Conservation (phyloP, 495 filamentous ascomycete genomes). For the Aspergillus egyptiacus region DNA sequence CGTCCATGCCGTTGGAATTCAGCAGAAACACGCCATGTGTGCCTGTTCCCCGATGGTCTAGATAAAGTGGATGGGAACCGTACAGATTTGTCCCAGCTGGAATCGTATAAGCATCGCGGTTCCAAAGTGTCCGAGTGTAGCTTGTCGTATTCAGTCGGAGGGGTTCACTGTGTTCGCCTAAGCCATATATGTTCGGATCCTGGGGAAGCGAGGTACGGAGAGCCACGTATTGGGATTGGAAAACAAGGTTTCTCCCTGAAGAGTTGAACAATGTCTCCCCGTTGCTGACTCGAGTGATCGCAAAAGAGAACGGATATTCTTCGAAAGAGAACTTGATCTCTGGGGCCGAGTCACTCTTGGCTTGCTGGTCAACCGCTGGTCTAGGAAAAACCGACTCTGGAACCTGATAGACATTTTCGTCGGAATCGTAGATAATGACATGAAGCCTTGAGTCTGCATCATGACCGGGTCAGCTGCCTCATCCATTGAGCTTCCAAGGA, state of each 20-base stretch:
- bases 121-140: slow-evolving; percentile 78
- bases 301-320: slow-evolving; percentile 68
- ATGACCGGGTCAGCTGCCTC: not conserved
- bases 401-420: slow-evolving; percentile 69
- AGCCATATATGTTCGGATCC: slow-evolving; percentile 66
- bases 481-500: not conserved
- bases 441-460: slow-evolving; percentile 55
- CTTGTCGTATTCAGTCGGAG: slow-evolving; percentile 64
- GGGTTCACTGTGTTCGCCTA: slow-evolving; percentile 76
- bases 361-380: slow-evolving; percentile 30
- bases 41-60: slow-evolving; percentile 63
- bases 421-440: slow-evolving; percentile 72
- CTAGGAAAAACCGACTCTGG: slow-evolving; percentile 69
- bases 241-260: slow-evolving; percentile 60
- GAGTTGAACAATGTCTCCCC: slow-evolving; percentile 74
- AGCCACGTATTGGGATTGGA: slow-evolving; percentile 72
- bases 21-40: slow-evolving; percentile 80
- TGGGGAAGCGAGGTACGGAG: slow-evolving; percentile 64
- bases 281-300: slow-evolving; percentile 43
- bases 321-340: slow-evolving; percentile 53
- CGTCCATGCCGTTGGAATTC: slow-evolving; percentile 82
- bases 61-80: slow-evolving; percentile 77
- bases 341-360: slow-evolving; percentile 32
- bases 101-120: slow-evolving; percentile 63
- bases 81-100: slow-evolving; percentile 68